Evolutionary conservation across 1,139 yeast genomes (phyloP).

Genomic region (Blastobotrys aristatus): DNA sequence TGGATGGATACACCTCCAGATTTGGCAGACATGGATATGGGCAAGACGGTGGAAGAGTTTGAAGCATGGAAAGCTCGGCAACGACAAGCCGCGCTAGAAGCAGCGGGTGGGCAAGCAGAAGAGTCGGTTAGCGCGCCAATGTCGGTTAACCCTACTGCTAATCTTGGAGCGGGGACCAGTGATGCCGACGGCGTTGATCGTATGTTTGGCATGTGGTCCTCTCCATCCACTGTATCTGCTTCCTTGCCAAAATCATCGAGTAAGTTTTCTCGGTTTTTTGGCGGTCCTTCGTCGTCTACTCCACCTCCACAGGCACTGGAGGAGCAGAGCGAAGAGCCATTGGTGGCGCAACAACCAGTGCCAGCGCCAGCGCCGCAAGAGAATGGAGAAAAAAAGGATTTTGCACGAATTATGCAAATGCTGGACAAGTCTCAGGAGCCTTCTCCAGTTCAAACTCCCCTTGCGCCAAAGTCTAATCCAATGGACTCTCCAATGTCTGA

Average conservation of each 20-base stretch:
- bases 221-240: conserved; percentile 3
- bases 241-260: conserved; percentile 18
- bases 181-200: conserved; percentile 24
- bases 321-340: not conserved
- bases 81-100: conserved; percentile 19
- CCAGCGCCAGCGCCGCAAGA: not conserved
- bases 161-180: not conserved
- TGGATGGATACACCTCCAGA: conserved; percentile 20
- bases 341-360: not conserved
- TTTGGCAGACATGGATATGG: conserved; percentile 8
- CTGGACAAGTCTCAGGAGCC: conserved; percentile 20
- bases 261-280: conserved; percentile 27
- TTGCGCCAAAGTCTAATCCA: not conserved
- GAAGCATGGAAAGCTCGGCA: conserved; percentile 30
- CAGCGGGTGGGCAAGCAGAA: conserved; percentile 23
- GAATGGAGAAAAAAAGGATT: conserved; percentile 32
- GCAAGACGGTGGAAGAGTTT: conserved; percentile 27
- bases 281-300: conserved; percentile 10
- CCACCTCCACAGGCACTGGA: not conserved
- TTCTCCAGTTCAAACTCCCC: not conserved
- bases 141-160: not conserved
- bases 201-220: conserved; percentile 26
- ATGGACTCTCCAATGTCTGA: not conserved
- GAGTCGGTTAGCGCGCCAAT: conserved; percentile 17
- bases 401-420: conserved; percentile 34